Conservation (phyloP, 352 stramenopile species). For the Albugo laibachii region DNA sequence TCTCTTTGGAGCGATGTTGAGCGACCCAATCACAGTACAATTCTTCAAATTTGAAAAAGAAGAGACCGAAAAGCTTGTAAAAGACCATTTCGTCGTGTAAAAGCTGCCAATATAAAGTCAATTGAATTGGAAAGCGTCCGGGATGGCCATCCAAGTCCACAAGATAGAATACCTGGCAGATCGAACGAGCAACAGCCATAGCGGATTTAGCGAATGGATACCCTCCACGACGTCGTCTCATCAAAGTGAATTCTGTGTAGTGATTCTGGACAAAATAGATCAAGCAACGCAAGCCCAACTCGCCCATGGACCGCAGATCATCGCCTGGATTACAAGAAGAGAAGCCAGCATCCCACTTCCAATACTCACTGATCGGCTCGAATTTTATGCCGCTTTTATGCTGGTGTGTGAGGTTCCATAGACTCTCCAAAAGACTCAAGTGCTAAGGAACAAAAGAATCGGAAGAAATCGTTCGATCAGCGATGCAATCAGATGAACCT, state of each 20-base stretch:
- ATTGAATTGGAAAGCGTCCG: conserved; percentile 24
- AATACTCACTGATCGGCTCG: conserved; percentile 19
- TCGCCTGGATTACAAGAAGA: conserved; percentile 24
- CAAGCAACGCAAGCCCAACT: conserved; percentile 35
- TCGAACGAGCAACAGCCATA: conserved; percentile 21
- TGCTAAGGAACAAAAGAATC: conserved; percentile 13
- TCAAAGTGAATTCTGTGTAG: conserved; percentile 33
- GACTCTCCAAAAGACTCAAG: conserved; percentile 28
- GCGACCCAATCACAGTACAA: conserved; percentile 33
- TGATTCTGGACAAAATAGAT: conserved; percentile 50
- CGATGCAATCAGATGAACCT: conserved; percentile 12
- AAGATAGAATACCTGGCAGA: conserved; percentile 27
- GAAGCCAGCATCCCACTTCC: conserved; percentile 24
- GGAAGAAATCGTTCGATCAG: not conserved
- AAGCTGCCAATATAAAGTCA: conserved; percentile 43
- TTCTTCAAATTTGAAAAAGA: conserved; percentile 44
- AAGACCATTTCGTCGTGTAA: conserved; percentile 27
- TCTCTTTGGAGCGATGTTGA: no score
- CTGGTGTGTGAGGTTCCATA: conserved; percentile 25
- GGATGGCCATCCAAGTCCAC: conserved; percentile 17
- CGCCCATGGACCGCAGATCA: conserved; percentile 30
- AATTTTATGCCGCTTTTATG: conserved; percentile 16
- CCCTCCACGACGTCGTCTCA: conserved; percentile 27
- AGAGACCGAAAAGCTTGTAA: conserved; percentile 32
- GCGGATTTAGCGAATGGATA: conserved; percentile 46